These are phyloP conservation scores for Cronartium ribicola DNA, from an alignment of 1,284 basidiomycete genomes.

Conservation along the genomic window DNA sequence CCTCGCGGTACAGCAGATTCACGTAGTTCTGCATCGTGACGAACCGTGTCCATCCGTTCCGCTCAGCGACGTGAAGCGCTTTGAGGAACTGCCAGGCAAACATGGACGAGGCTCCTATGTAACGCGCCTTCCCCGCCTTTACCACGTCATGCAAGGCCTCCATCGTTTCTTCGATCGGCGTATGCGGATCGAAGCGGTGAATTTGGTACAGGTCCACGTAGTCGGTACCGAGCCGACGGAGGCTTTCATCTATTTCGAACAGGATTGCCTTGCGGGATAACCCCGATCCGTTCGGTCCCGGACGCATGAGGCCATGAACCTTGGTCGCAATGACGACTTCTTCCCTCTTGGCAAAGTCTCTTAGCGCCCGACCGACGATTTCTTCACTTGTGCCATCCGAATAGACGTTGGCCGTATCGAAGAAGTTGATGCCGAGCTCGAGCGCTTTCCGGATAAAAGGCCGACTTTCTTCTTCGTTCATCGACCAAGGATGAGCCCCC, in stretches of 20 bases:
- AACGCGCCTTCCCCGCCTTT: slow-evolving; percentile 53
- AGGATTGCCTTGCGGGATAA: slow-evolving; percentile 56
- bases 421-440: background rate
- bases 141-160: slow-evolving; percentile 56
- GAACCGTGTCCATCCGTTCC: slow-evolving; percentile 54
- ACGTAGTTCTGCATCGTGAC: slow-evolving; percentile 51
- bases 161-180: slow-evolving; percentile 55
- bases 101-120: slow-evolving; percentile 56
- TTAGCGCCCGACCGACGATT: slow-evolving; percentile 8
- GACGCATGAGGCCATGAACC: slow-evolving; percentile 45
- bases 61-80: slow-evolving; percentile 54
- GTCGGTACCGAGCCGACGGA: slow-evolving; percentile 53
- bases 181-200: slow-evolving; percentile 53
- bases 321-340: slow-evolving; percentile 57
- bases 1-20: slow-evolving; percentile 45
- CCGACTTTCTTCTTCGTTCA: no score
- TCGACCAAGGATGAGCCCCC: no score
- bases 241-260: slow-evolving; percentile 55
- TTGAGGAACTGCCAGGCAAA: slow-evolving; percentile 55
- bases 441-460: no score
- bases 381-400: background rate
- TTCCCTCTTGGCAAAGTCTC: slow-evolving; percentile 43
- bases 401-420: slow-evolving; percentile 11
- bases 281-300: slow-evolving; percentile 47
- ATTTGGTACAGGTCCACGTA: slow-evolving; percentile 58